Base-by-base conservation (phyloP, 805 yeast species). In the Phaffomyces thermotolerans region DNA sequence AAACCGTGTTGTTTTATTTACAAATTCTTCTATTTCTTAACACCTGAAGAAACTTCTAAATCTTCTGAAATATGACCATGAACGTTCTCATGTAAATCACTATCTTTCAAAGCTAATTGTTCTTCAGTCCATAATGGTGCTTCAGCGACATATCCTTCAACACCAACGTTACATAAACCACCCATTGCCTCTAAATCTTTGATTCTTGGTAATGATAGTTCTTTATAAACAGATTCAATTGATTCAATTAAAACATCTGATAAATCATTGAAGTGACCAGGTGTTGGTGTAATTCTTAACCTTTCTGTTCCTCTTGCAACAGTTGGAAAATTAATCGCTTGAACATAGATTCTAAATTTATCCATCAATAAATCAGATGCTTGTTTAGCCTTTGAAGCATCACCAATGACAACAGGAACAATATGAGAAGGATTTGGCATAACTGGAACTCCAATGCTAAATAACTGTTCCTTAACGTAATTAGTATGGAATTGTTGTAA, bases 301-400 rank as follows among this genome's bases (percentile, higher is more conserved):
- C 99, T 81, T 70, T 93, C 99, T 52, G 89, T 83, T 48, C 99
- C 99, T 53, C 84, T 80, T 17, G 96, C 83, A 48, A 93, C 99
- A 22, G 99, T 93, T 48, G 99, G 99, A 79, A 84, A 93, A 71
- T 93, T 93, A 64, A 93, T 93, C 38, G 98, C 96, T 70, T 93
- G 99, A 37, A 95, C 99, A 60, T 93, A 93, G 62, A 93, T 90
- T 52, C 77, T 75, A 68, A 89, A 84, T 56, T 84, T 79, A 51
- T 83, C 76, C 72, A 93, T 79, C 59, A 93, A 77, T 64, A 84
- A 63, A 64, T 93, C 99, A 20, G 95, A 85, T 9, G 98, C 98
- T 47, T 70, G 70, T 64, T 91, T 91, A 43, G 98, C 97, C 52
- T 83, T 81, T 41, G 81, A 84, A 9, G 99, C 96, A 60, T 89